Conservation (phyloP, 345 rosid genomes). For the Pistacia vera region DNA sequence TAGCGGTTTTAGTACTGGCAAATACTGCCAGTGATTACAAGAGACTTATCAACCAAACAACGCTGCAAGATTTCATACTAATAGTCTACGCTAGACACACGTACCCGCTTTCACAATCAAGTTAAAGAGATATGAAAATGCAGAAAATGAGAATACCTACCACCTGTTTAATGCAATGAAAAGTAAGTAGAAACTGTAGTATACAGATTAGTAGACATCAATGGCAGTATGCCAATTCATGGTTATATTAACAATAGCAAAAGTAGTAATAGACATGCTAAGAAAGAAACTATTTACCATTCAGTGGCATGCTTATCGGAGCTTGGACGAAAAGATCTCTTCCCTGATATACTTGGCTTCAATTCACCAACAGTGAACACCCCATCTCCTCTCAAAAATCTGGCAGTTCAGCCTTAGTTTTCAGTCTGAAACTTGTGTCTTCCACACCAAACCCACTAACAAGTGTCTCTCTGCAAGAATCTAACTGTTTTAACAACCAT, state of each 20-base stretch:
- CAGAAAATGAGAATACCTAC: conserved; percentile 18
- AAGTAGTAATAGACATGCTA: neutral
- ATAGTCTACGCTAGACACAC: too few relatives aligned
- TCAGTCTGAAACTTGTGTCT: conserved; percentile 21
- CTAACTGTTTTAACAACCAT: conserved; percentile 25
- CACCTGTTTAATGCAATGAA: neutral
- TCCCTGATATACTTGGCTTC: conserved; percentile 86
- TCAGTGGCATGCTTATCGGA: conserved; percentile 95
- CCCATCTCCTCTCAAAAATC: conserved; percentile 56
- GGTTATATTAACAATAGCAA: too few relatives aligned
- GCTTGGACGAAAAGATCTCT: conserved; percentile 84
- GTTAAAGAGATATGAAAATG: neutral
- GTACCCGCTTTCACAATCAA: neutral
- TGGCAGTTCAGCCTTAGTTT: conserved; percentile 10
- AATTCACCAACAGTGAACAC: conserved; percentile 72
- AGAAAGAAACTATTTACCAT: conserved; percentile 53
- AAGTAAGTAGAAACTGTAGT: neutral
- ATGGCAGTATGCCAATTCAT: conserved; percentile 1
- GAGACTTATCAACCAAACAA: neutral
- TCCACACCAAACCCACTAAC: conserved; percentile 11
- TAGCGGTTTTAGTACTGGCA: too few relatives aligned
- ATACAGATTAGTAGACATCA: neutral
- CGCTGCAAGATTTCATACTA: neutral
- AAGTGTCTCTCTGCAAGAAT: conserved; percentile 21
- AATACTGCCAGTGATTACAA: neutral